Evolutionary conservation across 179 eudicot genomes (phyloP).

Genomic region (Drosera spatulata): DNA sequence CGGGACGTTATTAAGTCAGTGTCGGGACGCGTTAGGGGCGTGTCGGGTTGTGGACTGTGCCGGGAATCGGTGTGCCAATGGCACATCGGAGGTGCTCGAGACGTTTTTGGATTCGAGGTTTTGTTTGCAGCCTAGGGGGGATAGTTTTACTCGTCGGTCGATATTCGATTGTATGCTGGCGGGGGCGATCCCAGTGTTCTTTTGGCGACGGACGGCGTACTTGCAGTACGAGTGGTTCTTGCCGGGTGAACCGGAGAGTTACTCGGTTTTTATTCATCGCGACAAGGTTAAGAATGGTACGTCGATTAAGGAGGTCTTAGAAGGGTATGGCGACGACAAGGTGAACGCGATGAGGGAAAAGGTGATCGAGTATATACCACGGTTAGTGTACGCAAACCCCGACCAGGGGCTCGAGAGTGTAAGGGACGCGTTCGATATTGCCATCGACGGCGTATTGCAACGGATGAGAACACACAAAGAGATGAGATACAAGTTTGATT

Average conservation of each 20-base stretch:
- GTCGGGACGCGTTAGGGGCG: constrained; percentile 27
- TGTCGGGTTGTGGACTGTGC: constrained; percentile 71
- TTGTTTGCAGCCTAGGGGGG: constrained; percentile 85
- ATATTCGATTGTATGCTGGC: constrained; percentile 90
- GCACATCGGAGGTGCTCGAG: constrained; percentile 49
- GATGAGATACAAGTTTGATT: constrained; percentile 35
- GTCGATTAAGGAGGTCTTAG: constrained; percentile 40
- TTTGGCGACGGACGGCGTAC: constrained; percentile 83
- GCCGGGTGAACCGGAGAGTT: constrained; percentile 64
- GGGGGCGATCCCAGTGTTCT: constrained; percentile 87
- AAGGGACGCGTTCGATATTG: constrained; percentile 71
- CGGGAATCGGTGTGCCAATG: constrained; percentile 50
- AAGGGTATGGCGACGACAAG: constrained; percentile 34
- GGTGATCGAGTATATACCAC: constrained; percentile 70
- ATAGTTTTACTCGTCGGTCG: constrained; percentile 83
- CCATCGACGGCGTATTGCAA: constrained; percentile 58
- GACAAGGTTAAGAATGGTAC: constrained; percentile 63
- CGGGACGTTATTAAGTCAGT: constrained; percentile 48
- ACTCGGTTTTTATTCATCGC: constrained; percentile 84
- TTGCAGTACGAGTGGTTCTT: constrained; percentile 77
- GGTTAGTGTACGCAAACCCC: constrained; percentile 45
- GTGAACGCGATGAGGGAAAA: constrained; percentile 68
- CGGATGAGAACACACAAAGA: constrained; percentile 44
- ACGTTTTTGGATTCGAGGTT: constrained; percentile 72
- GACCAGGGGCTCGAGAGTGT: constrained; percentile 36